Percentiles rank a stretch among this genome's conserved stretches.
Conservation (phyloP, 306 rosid genomes). For the Fragaria ananassa region DNA sequence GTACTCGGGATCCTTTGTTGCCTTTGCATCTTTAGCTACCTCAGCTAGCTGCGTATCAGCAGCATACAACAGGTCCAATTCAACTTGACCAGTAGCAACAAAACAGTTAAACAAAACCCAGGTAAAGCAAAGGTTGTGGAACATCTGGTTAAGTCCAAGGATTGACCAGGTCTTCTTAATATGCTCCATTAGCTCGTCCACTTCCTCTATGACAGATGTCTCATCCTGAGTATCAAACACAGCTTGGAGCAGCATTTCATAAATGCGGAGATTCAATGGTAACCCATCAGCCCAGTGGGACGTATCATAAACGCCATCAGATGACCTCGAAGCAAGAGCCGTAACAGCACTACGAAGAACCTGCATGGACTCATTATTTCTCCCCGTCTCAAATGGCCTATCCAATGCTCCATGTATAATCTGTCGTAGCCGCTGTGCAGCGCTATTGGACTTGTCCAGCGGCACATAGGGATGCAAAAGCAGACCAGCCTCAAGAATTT, state of each 20-base stretch:
- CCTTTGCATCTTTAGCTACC: slow-evolving; percentile 93
- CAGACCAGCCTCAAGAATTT: slow-evolving; percentile 91
- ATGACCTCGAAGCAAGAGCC: slow-evolving; percentile 79
- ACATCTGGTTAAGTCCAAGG: slow-evolving; percentile 80
- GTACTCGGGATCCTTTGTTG: slow-evolving; percentile 75
- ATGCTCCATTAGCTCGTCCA: slow-evolving; percentile 94
- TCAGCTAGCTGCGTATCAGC: slow-evolving; percentile 77
- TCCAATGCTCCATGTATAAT: slow-evolving; percentile 74
- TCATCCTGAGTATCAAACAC: slow-evolving; percentile 80
- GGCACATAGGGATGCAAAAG: slow-evolving; percentile 78
- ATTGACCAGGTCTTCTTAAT: slow-evolving; percentile 98
- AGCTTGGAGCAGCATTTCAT: slow-evolving; percentile 80
- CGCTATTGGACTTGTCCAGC: slow-evolving; percentile 63
- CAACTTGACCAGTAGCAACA: slow-evolving; percentile 86
- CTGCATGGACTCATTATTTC: slow-evolving; percentile 84
- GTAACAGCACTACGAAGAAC: slow-evolving; percentile 89
- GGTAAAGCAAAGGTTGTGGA: slow-evolving; percentile 88
- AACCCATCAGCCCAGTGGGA: slow-evolving; percentile 99
- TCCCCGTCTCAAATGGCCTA: slow-evolving; percentile 83
- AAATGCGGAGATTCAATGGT: slow-evolving; percentile 84
- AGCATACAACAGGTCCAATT: slow-evolving; percentile 66
- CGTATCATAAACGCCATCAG: slow-evolving; percentile 67
- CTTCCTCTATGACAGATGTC: slow-evolving; percentile 72
- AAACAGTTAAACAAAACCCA: slow-evolving; percentile 96
- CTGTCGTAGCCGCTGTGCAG: slow-evolving; percentile 75